Base-by-base conservation (phyloP, 768 basidiomycete species). In the Galerina marginata region DNA sequence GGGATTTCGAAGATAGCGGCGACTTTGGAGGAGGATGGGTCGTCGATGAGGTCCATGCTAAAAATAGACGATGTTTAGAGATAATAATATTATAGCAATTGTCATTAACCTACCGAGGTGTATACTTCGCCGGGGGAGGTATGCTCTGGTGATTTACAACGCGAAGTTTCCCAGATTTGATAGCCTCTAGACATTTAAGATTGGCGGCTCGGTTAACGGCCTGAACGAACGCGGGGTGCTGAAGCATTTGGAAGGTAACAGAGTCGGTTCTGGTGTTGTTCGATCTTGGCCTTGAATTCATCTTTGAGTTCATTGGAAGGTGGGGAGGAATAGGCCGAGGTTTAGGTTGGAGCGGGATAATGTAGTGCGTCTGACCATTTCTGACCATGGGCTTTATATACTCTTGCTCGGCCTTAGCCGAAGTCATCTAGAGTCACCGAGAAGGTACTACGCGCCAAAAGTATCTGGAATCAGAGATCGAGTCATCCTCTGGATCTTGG, bases 1-100 rank as follows among this genome's bases (percentile, higher is more conserved):
- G 82, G 82, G 12, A 83, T 63, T 60, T 83, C 82, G 54, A 82
- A 76, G 6, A 78, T 72, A 5, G 78, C 80, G 2, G 71, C 58
- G 5, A 77, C 54, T 16, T 62, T 76, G 9, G 72, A 59, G 1
- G 70, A 72, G 5, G 64, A 69, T 6, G 75, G 74, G 54, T 82
- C 75, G 49, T 82, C 77, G 14, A 80, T 66, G 15, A 81, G 60
- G 55, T 81, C 80, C 74, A 81, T 76, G 49, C 82, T 82, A 56
- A 40, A 59, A 65, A 59, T 38, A 59, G 56, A 50, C 26, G 36
- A n/a, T 26, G 37, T 10, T 37, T 6, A 47, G 43, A 11, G 43
- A 33, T 25, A 37, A 26, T 15, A 10, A 57, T 39, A 39, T 44
- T 44, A 33, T 36, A 56, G 26, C 42, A 38, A 10, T 20, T 45